Base-by-base conservation (phyloP, 139 green algal genomes). In the Tetradesmus lagerheimii region DNA sequence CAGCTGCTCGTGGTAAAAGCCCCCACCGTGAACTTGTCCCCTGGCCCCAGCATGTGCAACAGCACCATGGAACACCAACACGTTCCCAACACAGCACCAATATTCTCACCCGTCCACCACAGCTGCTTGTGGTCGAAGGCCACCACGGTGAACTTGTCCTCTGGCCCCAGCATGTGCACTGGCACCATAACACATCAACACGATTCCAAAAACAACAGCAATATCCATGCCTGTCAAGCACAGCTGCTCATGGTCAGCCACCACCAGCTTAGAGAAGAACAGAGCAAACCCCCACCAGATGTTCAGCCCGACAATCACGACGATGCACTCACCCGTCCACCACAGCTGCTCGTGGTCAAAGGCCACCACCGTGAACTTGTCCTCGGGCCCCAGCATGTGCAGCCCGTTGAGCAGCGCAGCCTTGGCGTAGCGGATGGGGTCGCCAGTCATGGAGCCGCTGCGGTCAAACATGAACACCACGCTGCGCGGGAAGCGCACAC, bases 301-400 rank as follows among this genome's bases (percentile, higher is more conserved):
- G n/a, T n/a, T n/a, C n/a, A n/a, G n/a, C n/a, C n/a, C n/a, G n/a
- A n/a, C n/a, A n/a, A n/a, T n/a, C 35, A 39, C 31, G 5, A 47
- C 35, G 2, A 6, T 57, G 8, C 38, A 31, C 20, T 71, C 47
- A 90, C 87, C 87, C 37, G 87, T 92, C 90, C 90, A 94, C 90
- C 87, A 93, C 20, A 93, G 53, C 90, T 96, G 93, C 62, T 94
- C 92, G 81, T 96, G 90, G 87, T 96, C 93, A 85, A 95, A 96
- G 1, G 93, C 94, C 37, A 94, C 93, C 37, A 96, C 91, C 15
- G 86, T 92, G 86, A 96, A 96, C 53, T 41, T 25, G 83, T 96
- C 94, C 37, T 78, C 20, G 8, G 78, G 71, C 6, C 41, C 81
- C n/a, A 95, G 92, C 79, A 83, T 86, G 5, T 80, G 62, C 35